Evolutionary conservation across 2,329 filamentous ascomycete genomes (phyloP), one percentile per base, ranked within the genome.

Genomic region (Ophiognomonia clavigignenti-juglandacearum): DNA sequence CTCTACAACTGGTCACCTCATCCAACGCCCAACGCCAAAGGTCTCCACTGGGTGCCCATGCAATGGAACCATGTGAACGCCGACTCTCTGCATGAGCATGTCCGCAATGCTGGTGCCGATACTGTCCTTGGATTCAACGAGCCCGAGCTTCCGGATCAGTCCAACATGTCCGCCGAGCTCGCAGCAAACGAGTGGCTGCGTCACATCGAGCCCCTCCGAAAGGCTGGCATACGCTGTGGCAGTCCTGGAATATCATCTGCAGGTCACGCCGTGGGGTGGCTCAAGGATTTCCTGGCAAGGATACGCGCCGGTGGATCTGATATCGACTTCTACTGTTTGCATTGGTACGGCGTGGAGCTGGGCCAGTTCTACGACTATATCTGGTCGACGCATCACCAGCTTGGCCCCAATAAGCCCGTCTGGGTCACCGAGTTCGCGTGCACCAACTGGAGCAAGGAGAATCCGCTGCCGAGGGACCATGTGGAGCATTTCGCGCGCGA

Each of bases 51-150:
- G 16, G 41, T 57, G 2, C 56, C 56, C 3, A 57, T 57, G 56
- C 56, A 57, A 35, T 57, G 56, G 56, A 57, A 57, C 44, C 54
- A 57, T 45, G 55, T 56, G 39, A 53, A 55, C 46, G 53, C 54
- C 32, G 52, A 53, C 32, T 24, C 34, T 1, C 50, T 57, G n/a
- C 27, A 32, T 20, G 44, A 49, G 1, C 45, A 51, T 43, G 20
- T 35, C 19, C 27, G 39, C n/a, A 29, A 18, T 26, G 38, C 22
- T 24, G 34, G 34, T 14, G 50, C 48, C 1, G 13, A 19, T 0
- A 24, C 50, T 1, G 14, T 57, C 13, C 46, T 57, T 3, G 55
- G 42, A 18, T 57, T 57, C 43, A 57, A 57, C 48, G 56, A 57
- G 51, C 56, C 56, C 13, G 56, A 57, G 43, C 52, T 54, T 4